Evolutionary conservation across 2,329 filamentous ascomycete genomes (phyloP), one percentile per base, ranked within the genome.

Genomic region (Penicillium sp.): DNA sequence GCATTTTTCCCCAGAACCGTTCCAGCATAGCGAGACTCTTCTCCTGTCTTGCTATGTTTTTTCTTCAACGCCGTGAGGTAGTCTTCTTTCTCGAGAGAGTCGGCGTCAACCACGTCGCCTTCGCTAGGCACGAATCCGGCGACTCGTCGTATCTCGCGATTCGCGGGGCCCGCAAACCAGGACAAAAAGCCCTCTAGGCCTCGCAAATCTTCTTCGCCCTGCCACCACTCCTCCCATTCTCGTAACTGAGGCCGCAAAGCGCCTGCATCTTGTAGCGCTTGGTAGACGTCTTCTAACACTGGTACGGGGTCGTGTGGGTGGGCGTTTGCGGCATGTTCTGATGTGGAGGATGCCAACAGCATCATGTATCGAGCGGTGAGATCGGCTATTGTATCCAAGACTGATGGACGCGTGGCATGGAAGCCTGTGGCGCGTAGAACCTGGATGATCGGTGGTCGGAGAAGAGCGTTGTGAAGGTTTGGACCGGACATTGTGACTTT

Each of bases 351-450:
- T 65, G 91, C 91, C 21, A 97, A 86, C 3, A 91, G 81, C 23
- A 87, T 81, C 61, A 98, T 81, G 77, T 97, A 96, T 67, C 91
- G 88, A 48, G 90, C 91, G 0, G 92, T 89, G 7, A 98, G 84
- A 77, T 97, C 93, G 15, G 92, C 91, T n/a, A 97, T 77, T 9
- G 91, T 89, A 79, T 98, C 93, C 61, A 97, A 83, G 7, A 96
- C 93, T 3, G 90, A 90, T 2, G 92, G 89, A 58, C 88, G 88
- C 55, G 92, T 91, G 47, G 90, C 85, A 75, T 96, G 91, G 80
- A 96, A 98, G 74, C 94, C 94, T 26, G 92, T 90, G 31, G 93
- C 92, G 73, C 94, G 92, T 56, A 98, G 88, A 71, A 96, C 94
- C 78, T 97, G 93, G 61, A 98, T 87, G 64, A 97, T 87, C 52